A percentile compares a stretch with the other conserved stretches of the same genome.
Conservation (phyloP, 2,329 filamentous ascomycete genomes). For the Botrytis tulipae region DNA sequence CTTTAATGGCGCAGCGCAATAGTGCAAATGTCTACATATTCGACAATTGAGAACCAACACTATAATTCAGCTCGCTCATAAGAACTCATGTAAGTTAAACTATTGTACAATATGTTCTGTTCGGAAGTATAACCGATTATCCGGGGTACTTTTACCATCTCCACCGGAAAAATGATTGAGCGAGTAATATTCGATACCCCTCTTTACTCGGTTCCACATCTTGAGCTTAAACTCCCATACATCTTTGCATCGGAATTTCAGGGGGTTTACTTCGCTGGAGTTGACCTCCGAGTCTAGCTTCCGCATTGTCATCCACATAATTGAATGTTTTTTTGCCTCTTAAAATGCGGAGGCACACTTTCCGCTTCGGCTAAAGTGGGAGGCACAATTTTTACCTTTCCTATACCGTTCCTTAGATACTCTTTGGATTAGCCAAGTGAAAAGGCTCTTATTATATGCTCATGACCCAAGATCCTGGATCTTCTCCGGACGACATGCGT, state of each 20-base stretch:
- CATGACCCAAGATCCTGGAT: not conserved
- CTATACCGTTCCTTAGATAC: not conserved
- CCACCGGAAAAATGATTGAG: slow-evolving; percentile 4
- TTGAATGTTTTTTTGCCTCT: not conserved
- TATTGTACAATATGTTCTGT: not conserved
- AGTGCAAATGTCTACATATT: not conserved
- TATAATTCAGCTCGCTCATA: not conserved
- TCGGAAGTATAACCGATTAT: slow-evolving; percentile 5
- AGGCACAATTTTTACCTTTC: too few relatives aligned
- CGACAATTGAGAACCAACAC: not conserved
- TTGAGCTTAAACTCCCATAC: not conserved
- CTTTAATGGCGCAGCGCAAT: not conserved
- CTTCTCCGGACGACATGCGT: too few relatives aligned
- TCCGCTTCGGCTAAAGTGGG: too few relatives aligned
- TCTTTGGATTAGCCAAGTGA: not conserved
- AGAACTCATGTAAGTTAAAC: not conserved
- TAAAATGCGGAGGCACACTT: slow-evolving; percentile 12
- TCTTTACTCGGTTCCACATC: not conserved
- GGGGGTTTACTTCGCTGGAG: not conserved
- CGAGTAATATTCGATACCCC: slow-evolving; percentile 4
- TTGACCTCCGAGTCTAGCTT: not conserved
- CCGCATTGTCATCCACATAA: not conserved
- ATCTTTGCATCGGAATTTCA: not conserved
- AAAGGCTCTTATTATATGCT: not conserved
- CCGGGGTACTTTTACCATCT: not conserved